Base-by-base conservation (phyloP, 2,329 filamentous ascomycete species). In the Hysterium pulicare region DNA sequence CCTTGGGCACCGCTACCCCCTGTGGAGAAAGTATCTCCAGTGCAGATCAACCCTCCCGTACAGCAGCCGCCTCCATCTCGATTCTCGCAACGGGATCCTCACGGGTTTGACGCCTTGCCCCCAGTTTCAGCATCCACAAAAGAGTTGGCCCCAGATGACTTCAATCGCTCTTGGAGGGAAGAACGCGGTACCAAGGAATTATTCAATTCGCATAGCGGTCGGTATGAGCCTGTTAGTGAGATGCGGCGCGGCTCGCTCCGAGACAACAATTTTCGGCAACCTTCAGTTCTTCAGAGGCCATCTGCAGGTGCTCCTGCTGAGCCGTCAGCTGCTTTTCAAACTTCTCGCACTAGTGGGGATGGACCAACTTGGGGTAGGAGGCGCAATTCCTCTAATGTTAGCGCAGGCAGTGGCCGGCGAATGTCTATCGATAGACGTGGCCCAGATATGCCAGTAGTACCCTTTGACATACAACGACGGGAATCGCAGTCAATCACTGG, bases 61-160 rank as follows among this genome's bases (percentile, higher is more conserved):
- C 62, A 73, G 35, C 67, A 72, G 41, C 66, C 62, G n/a, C 39
- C 50, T 32, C 40, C 48, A 33, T 59, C 71, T 53, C 77, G 80
- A 21, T 74, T 74, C 48, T 68, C 75, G 44, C 68, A 72, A 17
- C 76, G 73, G 56, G 83, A 88, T 50, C 64, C 72, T 9, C 74
- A 78, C 41, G 71, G 73, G 5, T 73, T 76, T 44, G 82, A 83
- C 47, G 71, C 71, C 40, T 71, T 73, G 51, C 71, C 72, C 15
- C 74, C 74, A 38, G 75, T 74, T 15, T 73, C 74, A 16, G 55
- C 64, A 11, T 72, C 74, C 19, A 77, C 85, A 0, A 88, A 89
- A 59, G 90, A 97, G 62, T 95, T 96, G 49, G 88, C 90, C 5
- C 87, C 90, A 0, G 93, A 97, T 64, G 91, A 95, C 52, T 97